Conservation (phyloP, 257 asterid species). For the Solanum corneliomulleri region DNA sequence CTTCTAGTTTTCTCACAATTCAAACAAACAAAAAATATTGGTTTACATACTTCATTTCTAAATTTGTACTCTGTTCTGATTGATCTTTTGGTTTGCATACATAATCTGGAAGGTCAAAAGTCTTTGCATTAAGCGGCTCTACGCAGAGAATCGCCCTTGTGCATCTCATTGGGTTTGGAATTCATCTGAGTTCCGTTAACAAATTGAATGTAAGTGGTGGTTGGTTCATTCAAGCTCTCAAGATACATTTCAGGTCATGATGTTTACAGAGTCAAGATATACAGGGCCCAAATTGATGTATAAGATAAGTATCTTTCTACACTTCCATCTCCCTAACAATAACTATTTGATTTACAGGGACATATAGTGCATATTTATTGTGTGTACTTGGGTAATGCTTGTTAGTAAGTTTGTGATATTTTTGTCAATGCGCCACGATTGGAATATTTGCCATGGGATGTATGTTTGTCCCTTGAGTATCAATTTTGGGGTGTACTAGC, state of each 20-base stretch:
- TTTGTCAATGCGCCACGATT: not conserved
- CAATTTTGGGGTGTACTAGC: not conserved
- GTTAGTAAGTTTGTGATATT: not conserved
- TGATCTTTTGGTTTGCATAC: conserved; percentile 14
- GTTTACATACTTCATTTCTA: not conserved
- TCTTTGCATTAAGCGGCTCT: conserved; percentile 56
- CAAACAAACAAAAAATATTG: not conserved
- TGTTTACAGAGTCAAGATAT: conserved; percentile 12
- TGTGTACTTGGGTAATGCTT: not conserved
- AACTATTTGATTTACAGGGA: not conserved
- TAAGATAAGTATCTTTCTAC: not conserved
- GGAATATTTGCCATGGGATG: not conserved
- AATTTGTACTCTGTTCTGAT: conserved; percentile 6
- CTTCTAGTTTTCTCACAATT: not conserved
- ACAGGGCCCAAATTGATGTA: not conserved
- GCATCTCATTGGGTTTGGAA: conserved; percentile 55
- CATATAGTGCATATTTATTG: not conserved
- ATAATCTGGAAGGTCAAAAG: conserved; percentile 45
- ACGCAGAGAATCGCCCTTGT: conserved; percentile 69
- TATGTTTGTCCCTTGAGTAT: not conserved
- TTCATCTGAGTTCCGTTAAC: conserved; percentile 34
- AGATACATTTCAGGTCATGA: conserved; percentile 77
- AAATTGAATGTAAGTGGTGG: conserved; percentile 39
- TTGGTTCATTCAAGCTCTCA: conserved; percentile 47
- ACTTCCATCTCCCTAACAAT: conserved; percentile 2